Evolutionary conservation across 2,329 filamentous ascomycete genomes (phyloP).

Genomic region (Aschersonia sp.): DNA sequence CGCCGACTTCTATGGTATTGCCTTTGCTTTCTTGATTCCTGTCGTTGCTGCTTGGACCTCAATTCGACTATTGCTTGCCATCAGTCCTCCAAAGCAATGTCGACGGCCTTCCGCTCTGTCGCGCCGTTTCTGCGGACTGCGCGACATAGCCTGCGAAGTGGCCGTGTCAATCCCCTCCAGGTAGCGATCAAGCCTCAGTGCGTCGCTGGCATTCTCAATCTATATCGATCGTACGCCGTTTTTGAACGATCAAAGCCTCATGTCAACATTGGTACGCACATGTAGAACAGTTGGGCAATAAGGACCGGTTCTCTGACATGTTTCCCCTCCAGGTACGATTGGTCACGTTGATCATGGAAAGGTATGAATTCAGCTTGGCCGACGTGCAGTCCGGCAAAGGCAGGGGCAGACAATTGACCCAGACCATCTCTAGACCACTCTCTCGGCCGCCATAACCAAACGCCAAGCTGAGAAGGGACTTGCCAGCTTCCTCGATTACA

Average conservation of each 20-base stretch:
- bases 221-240: conserved; percentile 50
- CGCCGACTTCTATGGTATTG: neutral
- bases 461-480: conserved; percentile 88
- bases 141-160: conserved; percentile 56
- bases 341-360: conserved; percentile 99
- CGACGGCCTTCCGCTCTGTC: conserved; percentile 63
- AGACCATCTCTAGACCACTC: conserved; percentile 58
- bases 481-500: conserved; percentile 93
- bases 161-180: conserved; percentile 65
- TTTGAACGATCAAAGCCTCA: conserved; percentile 92
- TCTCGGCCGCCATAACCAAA: conserved; percentile 98
- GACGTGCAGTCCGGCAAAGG: neutral
- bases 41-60: conserved; percentile 12
- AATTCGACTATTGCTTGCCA: neutral
- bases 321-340: conserved; percentile 57
- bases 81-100: conserved; percentile 36
- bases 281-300: neutral
- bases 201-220: conserved; percentile 48
- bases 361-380: conserved; percentile 34
- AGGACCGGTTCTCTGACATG: neutral
- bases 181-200: conserved; percentile 49
- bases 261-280: conserved; percentile 80
- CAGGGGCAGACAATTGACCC: neutral
- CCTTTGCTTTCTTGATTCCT: conserved; percentile 10
- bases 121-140: conserved; percentile 72